A percentile compares a stretch with the other conserved stretches of the same genome.
These are phyloP conservation scores for Oryza meridionalis DNA, from an alignment of 176 grass and related monocot genomes.

Conservation along the genomic window DNA sequence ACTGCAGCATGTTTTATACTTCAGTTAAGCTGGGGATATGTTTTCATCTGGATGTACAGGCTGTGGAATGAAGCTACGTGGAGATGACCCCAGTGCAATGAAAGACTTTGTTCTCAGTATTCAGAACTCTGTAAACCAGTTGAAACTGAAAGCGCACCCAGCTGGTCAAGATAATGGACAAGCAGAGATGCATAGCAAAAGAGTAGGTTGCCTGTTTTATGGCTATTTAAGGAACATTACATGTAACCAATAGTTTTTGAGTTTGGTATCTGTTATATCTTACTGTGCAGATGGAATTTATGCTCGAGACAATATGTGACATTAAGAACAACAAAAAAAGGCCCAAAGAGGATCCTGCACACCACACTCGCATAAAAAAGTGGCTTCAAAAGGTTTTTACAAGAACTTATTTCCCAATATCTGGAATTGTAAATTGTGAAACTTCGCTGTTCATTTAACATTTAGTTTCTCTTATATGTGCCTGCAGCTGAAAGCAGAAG, in stretches of 20 bases:
- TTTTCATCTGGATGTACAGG: conserved; percentile 55
- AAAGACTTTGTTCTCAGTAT: conserved; percentile 88
- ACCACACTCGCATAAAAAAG: conserved; percentile 82
- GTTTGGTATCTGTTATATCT: conserved; percentile 38
- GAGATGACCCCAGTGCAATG: conserved; percentile 86
- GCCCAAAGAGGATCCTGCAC: conserved; percentile 71
- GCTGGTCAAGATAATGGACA: conserved; percentile 52
- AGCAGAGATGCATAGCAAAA: conserved; percentile 63
- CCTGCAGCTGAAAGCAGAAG: conserved; percentile 74
- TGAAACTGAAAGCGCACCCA: conserved; percentile 66
- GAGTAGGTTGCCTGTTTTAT: conserved; percentile 59
- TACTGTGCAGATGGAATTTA: conserved; percentile 85
- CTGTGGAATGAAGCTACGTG: conserved; percentile 84
- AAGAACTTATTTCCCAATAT: neutral
- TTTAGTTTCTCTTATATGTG: conserved; percentile 12
- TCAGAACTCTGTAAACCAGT: conserved; percentile 70
- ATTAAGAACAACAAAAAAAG: conserved; percentile 98
- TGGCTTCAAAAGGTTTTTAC: conserved; percentile 90
- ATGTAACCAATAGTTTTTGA: conserved; percentile 24
- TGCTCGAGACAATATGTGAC: conserved; percentile 92
- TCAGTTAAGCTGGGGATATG: conserved; percentile 15
- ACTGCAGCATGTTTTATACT: conserved; percentile 11
- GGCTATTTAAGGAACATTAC: conserved; percentile 29
- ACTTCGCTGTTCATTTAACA: conserved; percentile 9
- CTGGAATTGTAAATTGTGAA: conserved; percentile 13